Evolutionary conservation across 306 rosid genomes (phyloP).

Genomic region (Acacia crassicarpa): DNA sequence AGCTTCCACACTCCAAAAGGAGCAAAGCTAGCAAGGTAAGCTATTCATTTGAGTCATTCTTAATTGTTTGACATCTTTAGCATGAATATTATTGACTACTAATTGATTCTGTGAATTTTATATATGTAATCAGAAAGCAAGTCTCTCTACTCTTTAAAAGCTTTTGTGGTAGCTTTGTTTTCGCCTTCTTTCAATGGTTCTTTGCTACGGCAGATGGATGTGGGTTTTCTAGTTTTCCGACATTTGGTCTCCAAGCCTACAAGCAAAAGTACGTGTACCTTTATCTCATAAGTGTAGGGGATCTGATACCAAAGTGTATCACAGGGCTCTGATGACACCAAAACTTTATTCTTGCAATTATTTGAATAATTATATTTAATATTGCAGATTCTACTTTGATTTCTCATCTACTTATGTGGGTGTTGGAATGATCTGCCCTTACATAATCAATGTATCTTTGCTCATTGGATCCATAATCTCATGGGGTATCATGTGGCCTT

Average conservation of each 20-base stretch:
- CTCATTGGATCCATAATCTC: slow-evolving; percentile 69
- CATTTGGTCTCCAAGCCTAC: slow-evolving; percentile 69
- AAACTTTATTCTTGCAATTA: too few species aligned
- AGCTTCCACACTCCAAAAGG: slow-evolving; percentile 84
- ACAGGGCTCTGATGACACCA: too few species aligned
- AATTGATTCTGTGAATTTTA: background rate
- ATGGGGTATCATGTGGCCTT: slow-evolving; percentile 79
- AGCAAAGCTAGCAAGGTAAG: slow-evolving; percentile 76
- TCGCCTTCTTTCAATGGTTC: slow-evolving; percentile 75
- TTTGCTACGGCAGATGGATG: slow-evolving; percentile 61
- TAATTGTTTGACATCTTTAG: background rate
- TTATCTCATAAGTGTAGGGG: background rate
- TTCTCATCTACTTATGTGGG: slow-evolving; percentile 77
- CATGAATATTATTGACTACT: too few species aligned
- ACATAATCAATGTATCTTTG: slow-evolving; percentile 58
- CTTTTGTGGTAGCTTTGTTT: slow-evolving; percentile 59
- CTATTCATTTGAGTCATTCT: background rate
- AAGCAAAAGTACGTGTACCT: slow-evolving; percentile 32
- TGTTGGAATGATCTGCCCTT: slow-evolving; percentile 76
- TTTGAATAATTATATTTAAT: background rate
- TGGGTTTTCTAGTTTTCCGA: slow-evolving; percentile 68
- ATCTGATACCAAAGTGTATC: too few species aligned
- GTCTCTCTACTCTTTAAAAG: slow-evolving; percentile 60
- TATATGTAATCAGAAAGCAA: slow-evolving; percentile 53
- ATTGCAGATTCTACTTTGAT: slow-evolving; percentile 68